A percentile compares a stretch with the other conserved stretches of the same genome.
Conservation (phyloP, 2,329 filamentous ascomycete genomes). For the Arthrinium phaeospermum region DNA sequence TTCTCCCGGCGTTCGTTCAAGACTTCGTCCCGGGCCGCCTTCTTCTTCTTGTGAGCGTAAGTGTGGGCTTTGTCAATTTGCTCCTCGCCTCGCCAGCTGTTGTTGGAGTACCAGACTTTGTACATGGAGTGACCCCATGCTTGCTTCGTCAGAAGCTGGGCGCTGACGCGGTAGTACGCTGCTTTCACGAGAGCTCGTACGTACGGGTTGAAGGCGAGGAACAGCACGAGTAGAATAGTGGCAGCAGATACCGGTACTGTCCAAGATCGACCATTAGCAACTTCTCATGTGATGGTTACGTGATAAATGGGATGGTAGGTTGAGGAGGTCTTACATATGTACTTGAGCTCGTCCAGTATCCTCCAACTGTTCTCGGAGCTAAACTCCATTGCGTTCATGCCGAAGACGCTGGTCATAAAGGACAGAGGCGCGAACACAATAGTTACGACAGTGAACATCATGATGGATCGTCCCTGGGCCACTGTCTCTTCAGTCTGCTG, state of each 20-base stretch:
- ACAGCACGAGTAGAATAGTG: background rate
- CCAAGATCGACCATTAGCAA: background rate
- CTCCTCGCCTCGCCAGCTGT: background rate
- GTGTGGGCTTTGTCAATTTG: background rate
- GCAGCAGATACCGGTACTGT: background rate
- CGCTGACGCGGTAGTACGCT: background rate
- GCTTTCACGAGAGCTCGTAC: background rate
- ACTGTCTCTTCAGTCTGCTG: conserved; percentile 46
- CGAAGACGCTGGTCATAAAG: conserved; percentile 46
- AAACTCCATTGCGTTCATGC: conserved; percentile 42
- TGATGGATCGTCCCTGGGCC: conserved; percentile 49
- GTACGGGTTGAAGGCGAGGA: background rate
- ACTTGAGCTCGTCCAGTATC: conserved; percentile 25
- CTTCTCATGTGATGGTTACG: no score
- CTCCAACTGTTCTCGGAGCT: conserved; percentile 20
- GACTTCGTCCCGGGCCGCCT: background rate
- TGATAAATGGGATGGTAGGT: no score
- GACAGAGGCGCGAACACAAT: conserved; percentile 51
- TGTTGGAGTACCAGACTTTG: background rate
- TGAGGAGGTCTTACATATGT: conserved; percentile 32
- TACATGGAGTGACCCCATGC: background rate
- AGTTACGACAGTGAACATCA: conserved; percentile 53
- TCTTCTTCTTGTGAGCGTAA: background rate
- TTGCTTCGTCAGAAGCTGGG: background rate
- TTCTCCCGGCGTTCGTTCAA: background rate